These are phyloP conservation scores for Eucalyptus brandiana DNA, from an alignment of 345 rosid species.

Conservation along the genomic window DNA sequence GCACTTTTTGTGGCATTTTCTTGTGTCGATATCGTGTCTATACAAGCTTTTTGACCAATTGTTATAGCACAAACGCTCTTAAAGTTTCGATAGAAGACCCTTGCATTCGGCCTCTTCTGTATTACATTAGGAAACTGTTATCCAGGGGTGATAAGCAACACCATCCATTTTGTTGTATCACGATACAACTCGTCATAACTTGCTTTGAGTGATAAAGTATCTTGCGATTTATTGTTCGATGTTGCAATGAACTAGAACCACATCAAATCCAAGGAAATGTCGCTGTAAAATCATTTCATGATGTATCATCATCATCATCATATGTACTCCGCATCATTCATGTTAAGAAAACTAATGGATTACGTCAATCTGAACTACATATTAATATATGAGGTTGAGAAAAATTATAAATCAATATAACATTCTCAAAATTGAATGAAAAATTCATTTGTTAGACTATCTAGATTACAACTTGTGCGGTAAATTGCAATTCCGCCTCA, in stretches of 20 bases:
- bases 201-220: neutral
- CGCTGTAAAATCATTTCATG: neutral
- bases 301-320: neutral
- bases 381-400: neutral
- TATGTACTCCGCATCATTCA: neutral
- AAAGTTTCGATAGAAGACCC: neutral
- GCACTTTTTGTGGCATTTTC: neutral
- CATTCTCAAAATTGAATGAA: neutral
- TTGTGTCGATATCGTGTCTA: neutral
- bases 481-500: neutral
- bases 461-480: neutral
- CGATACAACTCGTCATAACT: neutral
- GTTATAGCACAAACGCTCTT: neutral
- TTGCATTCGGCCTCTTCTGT: accelerated
- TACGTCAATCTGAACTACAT: neutral
- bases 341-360: neutral
- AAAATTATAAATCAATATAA: neutral
- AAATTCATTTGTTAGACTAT: neutral
- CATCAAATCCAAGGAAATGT: too few species aligned
- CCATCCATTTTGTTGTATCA: neutral
- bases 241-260: neutral
- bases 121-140: neutral
- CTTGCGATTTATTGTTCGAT: neutral
- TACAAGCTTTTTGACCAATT: neutral
- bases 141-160: neutral